Conservation (phyloP, 345 rosid genomes). For the Gossypium turneri region DNA sequence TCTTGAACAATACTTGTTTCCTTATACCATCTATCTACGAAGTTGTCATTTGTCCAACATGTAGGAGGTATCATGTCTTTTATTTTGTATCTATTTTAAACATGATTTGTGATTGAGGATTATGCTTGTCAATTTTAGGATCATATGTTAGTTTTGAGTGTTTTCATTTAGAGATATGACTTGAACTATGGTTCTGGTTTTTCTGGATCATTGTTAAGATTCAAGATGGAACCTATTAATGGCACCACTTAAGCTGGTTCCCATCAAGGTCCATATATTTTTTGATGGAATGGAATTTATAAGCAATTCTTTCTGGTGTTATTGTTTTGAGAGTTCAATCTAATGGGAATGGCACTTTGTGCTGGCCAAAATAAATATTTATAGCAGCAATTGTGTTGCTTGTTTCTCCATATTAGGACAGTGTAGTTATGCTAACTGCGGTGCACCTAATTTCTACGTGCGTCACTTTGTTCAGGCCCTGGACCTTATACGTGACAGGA, state of each 20-base stretch:
- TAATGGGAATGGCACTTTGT: neutral
- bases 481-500: conserved; percentile 87
- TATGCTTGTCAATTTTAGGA: neutral
- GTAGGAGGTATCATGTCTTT: neutral
- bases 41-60: neutral
- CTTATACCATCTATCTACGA: neutral
- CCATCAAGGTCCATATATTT: neutral
- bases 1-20: neutral
- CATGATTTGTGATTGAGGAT: neutral
- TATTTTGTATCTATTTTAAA: neutral
- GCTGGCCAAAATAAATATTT: neutral
- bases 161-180: neutral
- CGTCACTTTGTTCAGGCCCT: conserved; percentile 60
- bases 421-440: neutral
- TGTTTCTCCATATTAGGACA: neutral
- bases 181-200: neutral
- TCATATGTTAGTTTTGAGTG: neutral
- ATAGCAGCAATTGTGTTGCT: neutral
- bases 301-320: neutral
- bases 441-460: conserved; percentile 9
- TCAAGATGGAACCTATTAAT: neutral
- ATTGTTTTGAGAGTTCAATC: conserved; percentile 4
- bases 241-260: neutral
- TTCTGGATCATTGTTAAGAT: neutral
- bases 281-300: neutral